phyloP scores from a whole-genome alignment of 345 rosid genomes.

The Isatis tinctoria region DNA sequence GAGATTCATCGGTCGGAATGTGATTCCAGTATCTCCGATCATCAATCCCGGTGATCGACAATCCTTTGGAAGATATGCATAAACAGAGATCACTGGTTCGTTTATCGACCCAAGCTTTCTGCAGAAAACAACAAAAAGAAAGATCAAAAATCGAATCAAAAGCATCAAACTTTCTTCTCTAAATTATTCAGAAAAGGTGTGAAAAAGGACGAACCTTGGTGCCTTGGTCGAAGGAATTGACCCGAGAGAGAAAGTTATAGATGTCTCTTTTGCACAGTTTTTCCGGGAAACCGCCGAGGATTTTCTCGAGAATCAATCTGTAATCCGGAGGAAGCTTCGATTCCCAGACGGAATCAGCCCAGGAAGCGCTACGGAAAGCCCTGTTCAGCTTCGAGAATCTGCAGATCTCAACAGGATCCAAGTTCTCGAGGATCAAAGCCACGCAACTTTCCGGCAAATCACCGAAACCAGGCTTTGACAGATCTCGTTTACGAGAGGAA shows the following conservation, averaged over 20 bases:
- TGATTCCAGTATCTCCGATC: constrained; percentile 94
- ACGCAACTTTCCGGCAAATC: constrained; percentile 85
- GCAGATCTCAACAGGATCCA: constrained; percentile 88
- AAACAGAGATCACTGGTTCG: constrained; percentile 63
- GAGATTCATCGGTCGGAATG: constrained; percentile 75
- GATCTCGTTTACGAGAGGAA: constrained; percentile 15
- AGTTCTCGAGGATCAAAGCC: constrained; percentile 53
- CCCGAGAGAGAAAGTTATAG: constrained; percentile 56
- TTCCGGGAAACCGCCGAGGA: constrained; percentile 43
- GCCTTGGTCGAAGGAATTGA: constrained; percentile 61
- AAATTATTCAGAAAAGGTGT: too few relatives aligned
- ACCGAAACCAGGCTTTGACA: constrained; percentile 46
- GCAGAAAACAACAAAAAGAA: constrained; percentile 13
- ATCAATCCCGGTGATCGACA: constrained; percentile 78
- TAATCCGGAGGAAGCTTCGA: constrained; percentile 80
- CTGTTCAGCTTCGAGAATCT: constrained; percentile 63
- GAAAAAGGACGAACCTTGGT: constrained; percentile 54
- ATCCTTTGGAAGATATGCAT: constrained; percentile 59
- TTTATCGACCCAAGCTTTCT: constrained; percentile 88
- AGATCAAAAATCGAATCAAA: background rate
- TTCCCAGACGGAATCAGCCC: constrained; percentile 97
- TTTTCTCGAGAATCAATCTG: constrained; percentile 41
- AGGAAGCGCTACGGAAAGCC: constrained; percentile 85
- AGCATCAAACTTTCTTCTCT: background rate
- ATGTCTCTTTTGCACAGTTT: constrained; percentile 63